These are phyloP conservation scores for Nemophila menziesii DNA, from an alignment of 257 asterid genomes.

Conservation along the genomic window DNA sequence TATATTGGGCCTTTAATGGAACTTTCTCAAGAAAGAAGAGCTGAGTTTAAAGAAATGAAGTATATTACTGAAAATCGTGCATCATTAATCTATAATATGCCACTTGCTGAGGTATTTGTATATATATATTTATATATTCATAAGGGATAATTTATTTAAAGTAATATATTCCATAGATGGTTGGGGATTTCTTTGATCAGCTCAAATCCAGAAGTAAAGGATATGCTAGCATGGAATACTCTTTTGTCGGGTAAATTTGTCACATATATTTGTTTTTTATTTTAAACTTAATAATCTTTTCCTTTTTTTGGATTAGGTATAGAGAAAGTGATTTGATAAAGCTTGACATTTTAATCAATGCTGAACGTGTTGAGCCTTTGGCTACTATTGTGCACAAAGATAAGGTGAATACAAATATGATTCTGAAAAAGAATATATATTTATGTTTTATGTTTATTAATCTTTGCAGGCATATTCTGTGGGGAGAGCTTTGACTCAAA, in stretches of 20 bases:
- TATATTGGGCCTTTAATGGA: conserved; percentile 94
- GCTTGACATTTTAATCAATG: conserved; percentile 91
- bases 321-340: conserved; percentile 76
- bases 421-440: neutral
- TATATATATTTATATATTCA: too few species aligned
- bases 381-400: conserved; percentile 96
- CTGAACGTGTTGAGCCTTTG: conserved; percentile 92
- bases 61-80: conserved; percentile 81
- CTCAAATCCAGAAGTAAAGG: conserved; percentile 97
- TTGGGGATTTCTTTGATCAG: conserved; percentile 99
- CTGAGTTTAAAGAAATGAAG: conserved; percentile 87
- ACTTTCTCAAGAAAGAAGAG: conserved; percentile 97
- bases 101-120: conserved; percentile 82
- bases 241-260: conserved; percentile 60
- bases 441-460: neutral
- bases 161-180: conserved; percentile 58
- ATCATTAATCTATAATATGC: conserved; percentile 65
- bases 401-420: conserved; percentile 39
- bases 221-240: conserved; percentile 99
- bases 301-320: conserved; percentile 28
- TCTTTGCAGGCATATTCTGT: conserved; percentile 72
- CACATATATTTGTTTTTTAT: neutral
- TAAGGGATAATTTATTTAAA: too few species aligned
- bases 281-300: too few species aligned
- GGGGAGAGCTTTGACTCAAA: conserved; percentile 96